Percentiles rank a stretch among this genome's conserved stretches.
These are phyloP conservation scores for Eugenia klotzschiana DNA, from an alignment of 441 rosid species.

Conservation along the genomic window DNA sequence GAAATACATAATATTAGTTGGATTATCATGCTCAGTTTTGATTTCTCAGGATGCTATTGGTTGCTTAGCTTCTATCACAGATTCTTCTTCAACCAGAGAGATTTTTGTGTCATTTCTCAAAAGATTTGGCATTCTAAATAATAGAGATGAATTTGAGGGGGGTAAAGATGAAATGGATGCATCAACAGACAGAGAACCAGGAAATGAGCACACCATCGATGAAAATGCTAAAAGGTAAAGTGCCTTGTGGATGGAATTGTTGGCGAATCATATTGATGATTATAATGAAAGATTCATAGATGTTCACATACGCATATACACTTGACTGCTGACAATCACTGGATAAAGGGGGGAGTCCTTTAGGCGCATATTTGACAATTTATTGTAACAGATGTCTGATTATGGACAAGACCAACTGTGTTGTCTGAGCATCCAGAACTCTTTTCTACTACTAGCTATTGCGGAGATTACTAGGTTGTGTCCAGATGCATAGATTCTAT, in stretches of 20 bases:
- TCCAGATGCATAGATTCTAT: neutral
- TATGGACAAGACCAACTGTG: neutral
- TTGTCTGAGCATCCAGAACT: neutral
- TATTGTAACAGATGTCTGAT: neutral
- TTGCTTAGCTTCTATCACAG: slow-evolving; percentile 69
- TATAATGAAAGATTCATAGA: neutral
- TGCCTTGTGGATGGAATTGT: neutral
- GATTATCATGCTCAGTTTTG: neutral
- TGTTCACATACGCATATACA: neutral
- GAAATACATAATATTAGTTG: neutral
- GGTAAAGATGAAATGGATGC: slow-evolving; percentile 15
- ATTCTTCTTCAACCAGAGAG: slow-evolving; percentile 50
- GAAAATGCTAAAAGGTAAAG: slow-evolving; percentile 43
- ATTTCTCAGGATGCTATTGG: slow-evolving; percentile 62
- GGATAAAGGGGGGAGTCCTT: neutral
- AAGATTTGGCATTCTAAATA: slow-evolving; percentile 39
- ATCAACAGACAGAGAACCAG: slow-evolving; percentile 21
- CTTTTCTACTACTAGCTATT: neutral
- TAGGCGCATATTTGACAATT: neutral
- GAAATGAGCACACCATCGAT: slow-evolving; percentile 10
- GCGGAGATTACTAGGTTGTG: neutral
- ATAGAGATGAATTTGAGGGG: slow-evolving; percentile 28
- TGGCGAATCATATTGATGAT: neutral
- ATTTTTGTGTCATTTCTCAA: slow-evolving; percentile 42
- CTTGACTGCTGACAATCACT: neutral